These are phyloP conservation scores for Sporothrix phasma DNA, from an alignment of 2,329 filamentous ascomycete genomes.

Conservation along the genomic window DNA sequence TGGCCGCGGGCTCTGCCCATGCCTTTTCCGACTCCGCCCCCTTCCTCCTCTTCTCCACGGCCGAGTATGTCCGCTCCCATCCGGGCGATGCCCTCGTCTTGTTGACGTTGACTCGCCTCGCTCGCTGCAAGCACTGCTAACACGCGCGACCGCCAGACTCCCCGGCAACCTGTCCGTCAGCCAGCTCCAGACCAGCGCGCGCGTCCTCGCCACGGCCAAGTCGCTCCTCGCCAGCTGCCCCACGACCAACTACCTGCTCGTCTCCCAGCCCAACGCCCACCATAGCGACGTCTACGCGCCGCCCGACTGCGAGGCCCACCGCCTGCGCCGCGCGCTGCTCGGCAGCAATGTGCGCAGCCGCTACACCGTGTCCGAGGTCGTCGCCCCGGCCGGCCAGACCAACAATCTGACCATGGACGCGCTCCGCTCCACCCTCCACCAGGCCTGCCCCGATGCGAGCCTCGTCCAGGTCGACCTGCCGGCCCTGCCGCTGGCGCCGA, in stretches of 20 bases:
- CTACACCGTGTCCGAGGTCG: constrained; percentile 48
- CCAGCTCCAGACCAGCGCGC: constrained; percentile 41
- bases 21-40: constrained; percentile 84
- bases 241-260: constrained; percentile 65
- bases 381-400: constrained; percentile 24
- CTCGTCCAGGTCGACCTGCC: constrained; percentile 33
- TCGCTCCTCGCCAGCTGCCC: constrained; percentile 56
- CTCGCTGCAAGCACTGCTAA: constrained; percentile 20
- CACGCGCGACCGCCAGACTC: constrained; percentile 24
- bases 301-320: constrained; percentile 43
- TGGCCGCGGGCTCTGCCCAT: constrained; percentile 48
- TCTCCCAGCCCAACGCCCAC: constrained; percentile 66
- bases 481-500: constrained; percentile 29
- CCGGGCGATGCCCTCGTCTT: not conserved
- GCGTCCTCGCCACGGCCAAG: constrained; percentile 35
- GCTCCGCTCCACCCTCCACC: constrained; percentile 36
- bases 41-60: constrained; percentile 78
- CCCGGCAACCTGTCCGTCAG: constrained; percentile 26
- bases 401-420: constrained; percentile 31
- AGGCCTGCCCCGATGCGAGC: constrained; percentile 35
- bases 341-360: constrained; percentile 29
- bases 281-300: constrained; percentile 53
- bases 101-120: not conserved
- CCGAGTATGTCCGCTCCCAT: constrained; percentile 51
- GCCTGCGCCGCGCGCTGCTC: constrained; percentile 36